Evolutionary conservation across 2,329 filamentous ascomycete genomes (phyloP), one percentile per base, ranked within the genome.

Genomic region (Ceratocystiopsis sp.): DNA sequence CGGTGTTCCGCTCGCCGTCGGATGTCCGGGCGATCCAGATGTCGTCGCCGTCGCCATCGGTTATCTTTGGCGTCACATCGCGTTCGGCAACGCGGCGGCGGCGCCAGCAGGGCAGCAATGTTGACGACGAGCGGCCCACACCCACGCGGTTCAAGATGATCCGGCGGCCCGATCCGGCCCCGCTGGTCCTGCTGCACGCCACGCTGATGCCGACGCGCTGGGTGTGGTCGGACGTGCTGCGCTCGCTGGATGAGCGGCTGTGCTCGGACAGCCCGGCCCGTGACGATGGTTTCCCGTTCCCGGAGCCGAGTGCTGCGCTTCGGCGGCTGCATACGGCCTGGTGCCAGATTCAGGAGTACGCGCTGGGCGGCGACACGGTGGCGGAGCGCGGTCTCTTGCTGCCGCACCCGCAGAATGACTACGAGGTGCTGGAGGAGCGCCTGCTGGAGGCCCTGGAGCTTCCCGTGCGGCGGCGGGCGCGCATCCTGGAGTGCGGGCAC

Each of bases 331-430:
- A 67, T 21, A 72, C 76, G 48, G 73, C 75, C 32, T 83, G 77
- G 71, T 70, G 72, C 38, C 63, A 80, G 45, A 63, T 89, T 3
- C 75, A 78, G 49, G 77, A 82, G 42, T 78, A 80, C 46, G 41
- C 43, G 9, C 17, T 42, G 2, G 66, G 84, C 4, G 75, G 75
- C 2, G 80, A 85, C 41, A 84, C 80, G 0, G 75, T 86, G 12
- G 68, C 82, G 49, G 72, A 82, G 54, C 71, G 84, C 18, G 84
- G 81, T 3, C 69, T 91, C 33, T 63, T 91, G 37, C 68, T 91
- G 9, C 75, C 81, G 2, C 84, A 91, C 55, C 84, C 84, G 1
- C 74, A 83, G 51, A 79, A 80, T 44, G 83, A 87, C 56, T 89
- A 83, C 53, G 83, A 87, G 57, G 62, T 84, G 45, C 68, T 91